Evolutionary conservation across 1,139 yeast genomes (phyloP), one percentile per base, ranked within the genome.

Genomic region (Lodderomyces pseudojiufengensis): DNA sequence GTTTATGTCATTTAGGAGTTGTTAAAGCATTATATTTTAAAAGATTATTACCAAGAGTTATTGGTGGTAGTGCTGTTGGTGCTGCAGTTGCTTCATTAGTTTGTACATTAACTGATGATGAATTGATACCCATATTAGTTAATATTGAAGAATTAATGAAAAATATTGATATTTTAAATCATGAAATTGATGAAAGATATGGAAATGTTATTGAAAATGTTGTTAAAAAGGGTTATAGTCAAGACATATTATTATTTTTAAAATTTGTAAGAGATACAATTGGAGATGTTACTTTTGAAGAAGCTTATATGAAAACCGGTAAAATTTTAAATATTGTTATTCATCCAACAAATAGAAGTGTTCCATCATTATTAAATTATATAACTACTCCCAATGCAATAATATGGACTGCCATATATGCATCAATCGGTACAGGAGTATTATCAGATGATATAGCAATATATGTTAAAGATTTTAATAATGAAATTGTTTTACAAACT

Each of bases 21-120:
- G 85, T 90, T 6, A 84, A 84, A 46, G 92, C 94, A 0, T 63
- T 92, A 14, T 76, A 82, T 44, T 73, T 75, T 46, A 80, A 83
- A 43, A 82, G 87, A 0, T 61, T 90, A 26, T 64, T 90, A 35
- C 98, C 98, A 0, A 63, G 84, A 33, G 84, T 92, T 3, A 77
- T 92, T 26, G 85, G 94, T n/a, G 97, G 97, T 0, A 84, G 92
- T 42, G 94, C 96, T 0, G 87, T 87, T 39, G 97, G 97, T 2
- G 95, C 97, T 0, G 83, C 92, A 1, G 92, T 88, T 16, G 97
- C 95, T 0, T 80, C 95, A 0, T 63, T 87, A 32, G 86, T 84
- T 1, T 86, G 97, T 50, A 76, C 87, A 6, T 63, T 84, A 38
- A 62, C 69, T 3, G 78, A 80, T 44, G 64, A 70, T 18, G 84